Percentiles rank a stretch among this genome's conserved stretches.
These are phyloP conservation scores for Imleria badia DNA, from an alignment of 768 basidiomycete genomes.

Conservation along the genomic window DNA sequence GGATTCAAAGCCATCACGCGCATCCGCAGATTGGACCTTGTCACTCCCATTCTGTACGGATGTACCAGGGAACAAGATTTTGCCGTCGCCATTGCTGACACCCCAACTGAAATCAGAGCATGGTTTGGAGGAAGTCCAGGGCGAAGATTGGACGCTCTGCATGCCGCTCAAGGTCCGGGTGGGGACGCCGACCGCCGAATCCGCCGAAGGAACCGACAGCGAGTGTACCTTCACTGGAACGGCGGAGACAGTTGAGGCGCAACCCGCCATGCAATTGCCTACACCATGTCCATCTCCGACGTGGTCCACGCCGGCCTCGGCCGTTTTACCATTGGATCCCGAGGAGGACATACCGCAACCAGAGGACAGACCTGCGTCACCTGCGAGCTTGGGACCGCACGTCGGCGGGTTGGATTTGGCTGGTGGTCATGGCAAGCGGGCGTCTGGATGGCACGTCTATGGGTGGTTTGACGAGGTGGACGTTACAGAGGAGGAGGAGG, in stretches of 20 bases:
- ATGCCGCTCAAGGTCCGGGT: conserved; percentile 29
- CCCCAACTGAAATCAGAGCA: background rate
- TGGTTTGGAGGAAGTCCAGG: conserved; percentile 7
- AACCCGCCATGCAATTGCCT: conserved; percentile 17
- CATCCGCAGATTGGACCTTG: conserved; percentile 28
- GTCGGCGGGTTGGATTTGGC: conserved; percentile 31
- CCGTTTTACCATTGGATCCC: conserved; percentile 1
- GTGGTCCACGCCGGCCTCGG: conserved; percentile 2
- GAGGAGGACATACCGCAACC: background rate
- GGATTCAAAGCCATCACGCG: background rate
- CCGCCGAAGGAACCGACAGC: background rate
- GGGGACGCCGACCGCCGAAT: background rate
- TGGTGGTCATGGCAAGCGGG: conserved; percentile 32
- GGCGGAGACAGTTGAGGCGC: background rate
- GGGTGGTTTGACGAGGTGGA: conserved; percentile 30
- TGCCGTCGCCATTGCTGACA: background rate
- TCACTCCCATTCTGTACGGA: conserved; percentile 33
- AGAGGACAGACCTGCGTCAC: conserved; percentile 15
- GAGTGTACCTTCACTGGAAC: conserved; percentile 4
- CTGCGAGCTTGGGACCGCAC: conserved; percentile 27
- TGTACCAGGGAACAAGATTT: conserved; percentile 23
- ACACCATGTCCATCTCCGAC: conserved; percentile 31
- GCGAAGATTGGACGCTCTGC: conserved; percentile 33
- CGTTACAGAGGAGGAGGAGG: background rate
- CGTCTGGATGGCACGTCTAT: conserved; percentile 32